Base-by-base conservation (phyloP, 2,329 filamentous ascomycete species). In the Elsinoe necatrix region DNA sequence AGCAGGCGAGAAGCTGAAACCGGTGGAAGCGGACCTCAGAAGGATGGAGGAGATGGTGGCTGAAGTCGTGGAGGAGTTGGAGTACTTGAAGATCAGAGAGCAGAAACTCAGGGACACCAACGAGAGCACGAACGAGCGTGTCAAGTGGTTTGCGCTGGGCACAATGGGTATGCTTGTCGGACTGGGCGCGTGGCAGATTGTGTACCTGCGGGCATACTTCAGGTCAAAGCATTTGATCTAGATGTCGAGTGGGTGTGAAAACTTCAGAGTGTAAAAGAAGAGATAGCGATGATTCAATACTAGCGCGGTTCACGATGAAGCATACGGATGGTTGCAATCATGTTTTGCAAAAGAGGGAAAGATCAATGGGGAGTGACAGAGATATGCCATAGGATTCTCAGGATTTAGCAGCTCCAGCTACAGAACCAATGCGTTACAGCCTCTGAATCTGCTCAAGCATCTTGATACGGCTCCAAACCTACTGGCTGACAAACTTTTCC, bases 171-270 rank as follows among this genome's bases (percentile, higher is more conserved):
- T 96, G 78, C 77, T 98, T 65, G 78, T 96, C 63, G 88, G 82
- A 31, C 78, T 98, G 65, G 95, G 93, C 72, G 90, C 78, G 41
- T 98, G 93, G 93, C 93, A 98, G 83, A 88, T 98, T 68, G 84
- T 98, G 70, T 98, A 98, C 75, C 79, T 98, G 74, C 82, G 93
- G 71, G 91, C 92, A 62, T 98, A 98, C 80, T 98, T 98, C 80
- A 84, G 90, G 61, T 73, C 70, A 47, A 78, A 78, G 73, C 76
- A 78, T 68, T 71, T 78, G 60, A 78, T 77, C 63, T 77, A 72
- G 61, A 58, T 37, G 45, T 1, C 23, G 6, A 25, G 12, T 23
- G 21, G 34, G 48, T 16, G 7, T 37, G 18, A 31, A 23, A 12
- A n/a, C 2, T n/a, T 4, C 4, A n/a, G 9, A n/a, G 20, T 1